phyloP scores from a whole-genome alignment of 2,329 filamentous ascomycete species.

The Plenodomus biglobosus region DNA sequence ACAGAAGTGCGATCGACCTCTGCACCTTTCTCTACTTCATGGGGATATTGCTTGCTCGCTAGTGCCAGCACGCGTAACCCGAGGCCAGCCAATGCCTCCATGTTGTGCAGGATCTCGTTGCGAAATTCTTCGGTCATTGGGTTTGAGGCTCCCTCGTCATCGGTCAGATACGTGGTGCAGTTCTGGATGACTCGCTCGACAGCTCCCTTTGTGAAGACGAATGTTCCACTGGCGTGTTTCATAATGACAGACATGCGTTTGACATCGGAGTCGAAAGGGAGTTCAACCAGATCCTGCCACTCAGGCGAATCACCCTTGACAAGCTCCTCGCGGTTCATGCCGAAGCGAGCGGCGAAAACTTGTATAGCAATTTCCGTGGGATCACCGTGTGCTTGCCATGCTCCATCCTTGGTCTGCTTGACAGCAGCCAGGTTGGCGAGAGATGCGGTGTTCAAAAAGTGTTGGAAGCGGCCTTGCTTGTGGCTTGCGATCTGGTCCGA shows the following conservation, averaged over 20 bases:
- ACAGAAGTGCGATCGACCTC: conserved; percentile 61
- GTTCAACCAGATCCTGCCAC: conserved; percentile 59
- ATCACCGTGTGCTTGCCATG: conserved; percentile 44
- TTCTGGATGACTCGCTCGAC: conserved; percentile 68
- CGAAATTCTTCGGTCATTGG: conserved; percentile 57
- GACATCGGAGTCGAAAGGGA: conserved; percentile 72
- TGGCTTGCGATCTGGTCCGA: conserved; percentile 28
- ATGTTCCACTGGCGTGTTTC: conserved; percentile 37
- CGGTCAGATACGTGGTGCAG: conserved; percentile 57
- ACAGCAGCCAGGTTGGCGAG: conserved; percentile 57
- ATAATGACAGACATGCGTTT: conserved; percentile 79
- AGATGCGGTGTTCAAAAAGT: conserved; percentile 42
- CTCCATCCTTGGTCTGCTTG: conserved; percentile 46
- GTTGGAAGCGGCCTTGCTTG: conserved; percentile 23
- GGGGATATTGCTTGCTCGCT: conserved; percentile 53
- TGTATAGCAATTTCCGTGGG: conserved; percentile 73
- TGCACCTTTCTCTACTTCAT: conserved; percentile 45
- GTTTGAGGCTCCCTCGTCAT: conserved; percentile 40
- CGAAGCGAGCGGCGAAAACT: conserved; percentile 70
- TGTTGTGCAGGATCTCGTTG: conserved; percentile 63
- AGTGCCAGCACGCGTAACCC: conserved; percentile 70
- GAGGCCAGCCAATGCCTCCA: conserved; percentile 67
- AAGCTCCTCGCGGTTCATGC: conserved; percentile 60
- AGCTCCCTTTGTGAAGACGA: conserved; percentile 65
- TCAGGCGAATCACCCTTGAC: conserved; percentile 39